Evolutionary conservation across 768 basidiomycete genomes (phyloP).

Genomic region (Kwoniella heveanensis): DNA sequence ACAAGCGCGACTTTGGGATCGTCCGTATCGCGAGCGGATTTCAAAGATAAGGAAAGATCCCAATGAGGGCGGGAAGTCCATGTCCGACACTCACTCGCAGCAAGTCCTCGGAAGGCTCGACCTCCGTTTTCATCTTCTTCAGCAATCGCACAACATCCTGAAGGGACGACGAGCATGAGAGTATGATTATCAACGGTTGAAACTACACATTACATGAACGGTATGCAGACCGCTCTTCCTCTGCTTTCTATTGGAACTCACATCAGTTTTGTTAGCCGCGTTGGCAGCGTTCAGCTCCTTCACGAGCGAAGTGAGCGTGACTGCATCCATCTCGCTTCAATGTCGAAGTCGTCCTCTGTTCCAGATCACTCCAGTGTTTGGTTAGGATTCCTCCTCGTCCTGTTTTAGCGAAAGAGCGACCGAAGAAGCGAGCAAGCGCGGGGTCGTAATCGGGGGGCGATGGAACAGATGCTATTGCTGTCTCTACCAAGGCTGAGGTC

Average conservation of each 20-base stretch:
- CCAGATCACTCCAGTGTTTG: not conserved
- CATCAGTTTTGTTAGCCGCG: conserved; percentile 37
- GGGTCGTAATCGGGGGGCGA: too few species aligned
- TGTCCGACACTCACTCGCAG: conserved; percentile 51
- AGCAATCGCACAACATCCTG: conserved; percentile 48
- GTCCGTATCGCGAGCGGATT: too few species aligned
- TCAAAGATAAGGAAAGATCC: too few species aligned
- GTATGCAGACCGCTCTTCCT: not conserved
- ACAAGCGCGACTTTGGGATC: too few species aligned
- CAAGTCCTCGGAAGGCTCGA: conserved; percentile 47
- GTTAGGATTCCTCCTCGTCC: too few species aligned
- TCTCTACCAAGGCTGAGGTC: too few species aligned
- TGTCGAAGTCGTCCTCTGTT: not conserved
- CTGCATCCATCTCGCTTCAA: conserved; percentile 44
- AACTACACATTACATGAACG: too few species aligned
- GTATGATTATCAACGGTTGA: too few species aligned
- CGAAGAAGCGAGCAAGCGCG: too few species aligned
- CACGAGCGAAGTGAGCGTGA: conserved; percentile 28
- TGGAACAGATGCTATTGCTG: too few species aligned
- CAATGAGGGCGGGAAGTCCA: too few species aligned
- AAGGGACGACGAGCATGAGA: not conserved
- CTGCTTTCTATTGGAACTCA: conserved; percentile 14
- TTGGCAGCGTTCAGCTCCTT: conserved; percentile 45
- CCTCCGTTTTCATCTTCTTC: conserved; percentile 40
- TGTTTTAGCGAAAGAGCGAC: too few species aligned